These are phyloP conservation scores for Medicago lupulina DNA, from an alignment of 306 rosid genomes.

Conservation along the genomic window DNA sequence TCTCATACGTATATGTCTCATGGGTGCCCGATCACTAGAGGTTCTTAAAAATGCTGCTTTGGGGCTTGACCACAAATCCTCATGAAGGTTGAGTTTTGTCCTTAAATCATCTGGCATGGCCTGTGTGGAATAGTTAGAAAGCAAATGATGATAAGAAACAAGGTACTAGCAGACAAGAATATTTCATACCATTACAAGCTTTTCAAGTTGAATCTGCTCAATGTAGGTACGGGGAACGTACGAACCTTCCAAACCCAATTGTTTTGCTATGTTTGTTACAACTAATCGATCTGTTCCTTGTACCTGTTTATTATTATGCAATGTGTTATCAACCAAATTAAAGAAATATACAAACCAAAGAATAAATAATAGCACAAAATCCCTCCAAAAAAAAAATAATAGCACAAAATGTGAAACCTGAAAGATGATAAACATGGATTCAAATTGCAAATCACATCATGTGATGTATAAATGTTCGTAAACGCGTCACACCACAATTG, in stretches of 20 bases:
- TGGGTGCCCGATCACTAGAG: constrained; percentile 68
- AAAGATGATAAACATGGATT: neutral
- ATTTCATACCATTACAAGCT: constrained; percentile 90
- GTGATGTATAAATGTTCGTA: neutral
- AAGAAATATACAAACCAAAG: constrained; percentile 15
- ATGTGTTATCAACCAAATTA: constrained; percentile 22
- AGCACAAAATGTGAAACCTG: neutral
- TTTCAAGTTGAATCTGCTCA: constrained; percentile 97
- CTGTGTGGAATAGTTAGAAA: constrained; percentile 64
- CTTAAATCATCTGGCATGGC: constrained; percentile 96
- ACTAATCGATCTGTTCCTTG: constrained; percentile 90
- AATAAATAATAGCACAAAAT: constrained; percentile 7
- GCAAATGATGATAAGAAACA: constrained; percentile 23
- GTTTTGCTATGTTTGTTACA: constrained; percentile 65
- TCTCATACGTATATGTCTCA: constrained; percentile 77
- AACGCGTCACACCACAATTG: neutral
- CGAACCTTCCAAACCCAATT: constrained; percentile 91
- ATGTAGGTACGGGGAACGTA: constrained; percentile 95
- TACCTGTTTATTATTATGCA: constrained; percentile 57
- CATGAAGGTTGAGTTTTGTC: constrained; percentile 88
- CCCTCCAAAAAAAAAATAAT: neutral
- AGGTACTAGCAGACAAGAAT: constrained; percentile 26
- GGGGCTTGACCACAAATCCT: constrained; percentile 89
- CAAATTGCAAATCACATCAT: constrained; percentile 3
- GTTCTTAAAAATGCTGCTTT: constrained; percentile 81